Evolutionary conservation across 2,329 filamentous ascomycete species (phyloP), one percentile per base, ranked within the genome.

Genomic region (Ceratocystis cubensis): DNA sequence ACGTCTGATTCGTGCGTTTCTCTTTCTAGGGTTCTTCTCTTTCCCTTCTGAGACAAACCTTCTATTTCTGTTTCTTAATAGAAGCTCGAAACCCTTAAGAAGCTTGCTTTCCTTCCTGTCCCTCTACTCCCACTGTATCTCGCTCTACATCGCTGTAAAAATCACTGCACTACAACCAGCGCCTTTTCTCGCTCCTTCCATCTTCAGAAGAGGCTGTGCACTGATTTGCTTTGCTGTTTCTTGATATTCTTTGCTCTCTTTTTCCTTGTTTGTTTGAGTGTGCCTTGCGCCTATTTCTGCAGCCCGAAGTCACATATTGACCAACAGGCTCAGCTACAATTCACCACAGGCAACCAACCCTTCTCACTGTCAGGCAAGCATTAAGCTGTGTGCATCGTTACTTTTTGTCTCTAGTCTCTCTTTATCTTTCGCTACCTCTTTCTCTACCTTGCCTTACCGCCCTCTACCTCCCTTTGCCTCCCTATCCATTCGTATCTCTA

Each of bases 1-100:
- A 10, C 20, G 7, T 30, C 25, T 59, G 28, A 59, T 59, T 59
- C 15, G 56, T 59, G 56, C 56, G 56, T 37, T 59, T 59, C 56
- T 17, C 22, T 30, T 33, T 10, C 28, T 30, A 59, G 56, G 56
- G 56, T 59, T 59, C 46, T 13, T 13, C n/a, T 20, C 28, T 37
- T 33, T 59, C 25, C 56, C 6, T 59, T 30, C 56, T n/a, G 56
- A 59, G 56, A 53, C 48, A 25, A 4, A 56, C 20, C 50, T 20
- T 56, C 50, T 28, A 59, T n/a, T 59, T 59, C 56, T 33, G 6
- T 33, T 59, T 59, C 28, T 30, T 59, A n/a, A 33, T 57, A 30
- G 56, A 59, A 30, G 28, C 1, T 30, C 28, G 5, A 59, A 59
- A 59, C 56, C 56, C 56, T 59, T 59, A 59, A 33, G 28, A 59